Percentiles rank a stretch among this genome's conserved stretches.
phyloP scores from a whole-genome alignment of 1,284 basidiomycete species.

The Cutaneotrichosporon sp. region DNA sequence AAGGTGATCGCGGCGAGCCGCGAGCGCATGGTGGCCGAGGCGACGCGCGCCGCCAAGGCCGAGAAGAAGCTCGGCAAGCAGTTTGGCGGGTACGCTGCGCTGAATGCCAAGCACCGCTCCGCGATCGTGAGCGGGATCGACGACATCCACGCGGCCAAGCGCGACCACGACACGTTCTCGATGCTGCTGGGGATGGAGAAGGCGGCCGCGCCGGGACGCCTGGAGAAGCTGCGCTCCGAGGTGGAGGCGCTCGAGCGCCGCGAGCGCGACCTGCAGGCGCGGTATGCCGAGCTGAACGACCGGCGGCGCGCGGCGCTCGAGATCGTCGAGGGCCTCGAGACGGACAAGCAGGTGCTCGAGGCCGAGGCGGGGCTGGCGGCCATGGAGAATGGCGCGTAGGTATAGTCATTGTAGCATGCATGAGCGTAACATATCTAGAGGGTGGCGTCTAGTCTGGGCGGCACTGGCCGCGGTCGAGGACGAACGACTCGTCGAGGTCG shows the following conservation, averaged over 20 bases:
- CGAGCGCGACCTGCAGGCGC: constrained; percentile 72
- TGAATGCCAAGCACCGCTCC: constrained; percentile 69
- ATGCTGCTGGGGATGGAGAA: constrained; percentile 70
- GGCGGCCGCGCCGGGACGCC: constrained; percentile 70
- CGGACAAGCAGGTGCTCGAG: constrained; percentile 44
- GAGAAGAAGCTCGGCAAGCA: constrained; percentile 90
- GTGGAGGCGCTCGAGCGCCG: constrained; percentile 74
- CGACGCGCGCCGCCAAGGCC: constrained; percentile 74
- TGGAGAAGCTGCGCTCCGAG: constrained; percentile 76
- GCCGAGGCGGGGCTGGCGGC: constrained; percentile 8
- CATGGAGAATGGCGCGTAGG: too few species aligned
- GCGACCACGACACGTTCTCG: constrained; percentile 76
- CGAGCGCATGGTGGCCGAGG: constrained; percentile 78
- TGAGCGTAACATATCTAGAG: background rate
- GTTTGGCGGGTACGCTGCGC: constrained; percentile 86
- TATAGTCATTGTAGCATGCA: constrained; percentile 3
- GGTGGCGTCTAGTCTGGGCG: too few species aligned
- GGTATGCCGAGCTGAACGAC: constrained; percentile 76
- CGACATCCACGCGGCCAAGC: constrained; percentile 65
- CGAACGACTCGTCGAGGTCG: too few species aligned
- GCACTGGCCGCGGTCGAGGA: too few species aligned
- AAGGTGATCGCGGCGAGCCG: constrained; percentile 65
- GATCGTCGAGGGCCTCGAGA: constrained; percentile 59
- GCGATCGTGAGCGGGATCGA: constrained; percentile 69
- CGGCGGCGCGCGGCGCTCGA: constrained; percentile 68